Evolutionary conservation across 768 basidiomycete genomes (phyloP).

Genomic region (Goffeauzyma gilvescens): DNA sequence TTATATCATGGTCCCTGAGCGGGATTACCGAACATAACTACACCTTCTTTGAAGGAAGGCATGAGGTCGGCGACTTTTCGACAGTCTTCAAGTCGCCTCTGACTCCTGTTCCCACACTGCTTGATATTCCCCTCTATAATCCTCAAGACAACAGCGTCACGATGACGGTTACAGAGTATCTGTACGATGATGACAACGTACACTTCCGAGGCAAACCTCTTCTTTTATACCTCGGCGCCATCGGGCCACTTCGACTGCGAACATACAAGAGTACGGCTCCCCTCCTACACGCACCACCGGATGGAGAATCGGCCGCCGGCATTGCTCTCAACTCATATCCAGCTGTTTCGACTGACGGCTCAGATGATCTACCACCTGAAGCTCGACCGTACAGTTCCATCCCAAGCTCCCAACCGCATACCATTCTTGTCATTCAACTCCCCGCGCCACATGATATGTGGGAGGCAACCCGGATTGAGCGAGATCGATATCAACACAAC

Average conservation of each 20-base stretch:
- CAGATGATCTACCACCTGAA: slow-evolving; percentile 9
- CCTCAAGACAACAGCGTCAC: slow-evolving; percentile 56
- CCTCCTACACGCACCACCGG: slow-evolving; percentile 6
- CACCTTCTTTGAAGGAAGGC: slow-evolving; percentile 58
- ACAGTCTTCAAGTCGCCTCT: slow-evolving; percentile 57
- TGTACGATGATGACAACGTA: slow-evolving; percentile 54
- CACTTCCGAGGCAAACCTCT: slow-evolving; percentile 41
- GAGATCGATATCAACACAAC: slow-evolving; percentile 4
- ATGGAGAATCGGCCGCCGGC: slow-evolving; percentile 1
- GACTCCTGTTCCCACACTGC: slow-evolving; percentile 74
- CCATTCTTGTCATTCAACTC: slow-evolving; percentile 69
- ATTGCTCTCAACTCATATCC: slow-evolving; percentile 7
- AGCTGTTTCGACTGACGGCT: slow-evolving; percentile 6
- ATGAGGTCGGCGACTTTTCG: slow-evolving; percentile 39
- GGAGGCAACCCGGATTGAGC: slow-evolving; percentile 37
- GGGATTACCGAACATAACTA: slow-evolving; percentile 90
- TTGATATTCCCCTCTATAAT: slow-evolving; percentile 58
- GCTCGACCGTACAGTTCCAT: slow-evolving; percentile 12
- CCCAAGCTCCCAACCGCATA: slow-evolving; percentile 36
- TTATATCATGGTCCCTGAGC: slow-evolving; percentile 87
- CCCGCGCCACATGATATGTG: slow-evolving; percentile 57
- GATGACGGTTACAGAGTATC: slow-evolving; percentile 72
- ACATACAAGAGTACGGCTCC: slow-evolving; percentile 45
- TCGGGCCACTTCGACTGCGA: slow-evolving; percentile 64
- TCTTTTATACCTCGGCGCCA: slow-evolving; percentile 71